Evolutionary conservation across 441 rosid genomes (phyloP), one percentile per base, ranked within the genome.

Genomic region (Arabidopsis lyrata): DNA sequence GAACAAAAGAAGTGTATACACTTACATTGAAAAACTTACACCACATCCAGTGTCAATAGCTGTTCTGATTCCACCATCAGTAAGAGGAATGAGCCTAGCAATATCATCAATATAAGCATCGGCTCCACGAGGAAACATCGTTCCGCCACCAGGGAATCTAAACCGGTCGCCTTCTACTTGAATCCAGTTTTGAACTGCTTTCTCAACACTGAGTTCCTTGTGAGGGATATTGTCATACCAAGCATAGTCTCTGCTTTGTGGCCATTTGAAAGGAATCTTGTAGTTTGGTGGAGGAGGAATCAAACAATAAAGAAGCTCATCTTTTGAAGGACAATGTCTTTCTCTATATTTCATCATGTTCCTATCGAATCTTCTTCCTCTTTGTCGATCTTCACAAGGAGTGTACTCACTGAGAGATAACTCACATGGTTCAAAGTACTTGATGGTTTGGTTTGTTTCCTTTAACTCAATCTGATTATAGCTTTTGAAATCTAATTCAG

Each of bases 221-320:
- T 95, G 99, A 16, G 99, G 99, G 38, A 95, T 95, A 66, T 95
- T 95, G 72, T 85, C 92, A 58, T 85, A 95, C 99, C 99, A 95
- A 53, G 97, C 96, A 72, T 86, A 86, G 82, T 95, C 97, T 60
- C 96, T 86, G 81, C 99, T 90, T 72, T 88, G 94, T 15, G 99
- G 97, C 99, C 99, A 95, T 76, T 88, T 92, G 75, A 95, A 88
- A 14, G 99, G 99, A 45, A 94, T 86, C 85, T 88, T 95, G 77
- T 95, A 95, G 54, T 86, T 88, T 16, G 99, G 97, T 6, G 99
- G 99, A 56, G 99, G 89, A 34, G 99, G 97, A 8, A 95, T 90
- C 54, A 95, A 68, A 78, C 99, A 95, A 29, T 56, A 81, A 0
- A 89, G 82, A 34, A 90, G 81, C 47, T 95, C 97, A 16, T 89